Conservation (phyloP, 163 green algal species). For the Volvox carteri region DNA sequence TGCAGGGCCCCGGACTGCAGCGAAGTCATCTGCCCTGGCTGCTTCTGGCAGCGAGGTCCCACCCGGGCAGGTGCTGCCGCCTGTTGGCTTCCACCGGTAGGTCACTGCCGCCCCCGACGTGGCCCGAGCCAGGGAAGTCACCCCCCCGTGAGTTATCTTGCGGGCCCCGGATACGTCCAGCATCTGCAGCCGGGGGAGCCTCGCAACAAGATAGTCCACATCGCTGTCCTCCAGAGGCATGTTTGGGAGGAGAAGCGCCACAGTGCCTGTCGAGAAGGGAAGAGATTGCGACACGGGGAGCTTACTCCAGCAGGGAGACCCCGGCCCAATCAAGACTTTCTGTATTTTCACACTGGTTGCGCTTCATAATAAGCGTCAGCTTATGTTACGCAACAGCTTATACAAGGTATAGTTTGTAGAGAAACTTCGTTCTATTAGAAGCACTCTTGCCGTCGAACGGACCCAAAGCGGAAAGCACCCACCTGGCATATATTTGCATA, state of each 20-base stretch:
- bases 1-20: too few species aligned
- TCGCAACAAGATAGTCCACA: background rate
- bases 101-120: background rate
- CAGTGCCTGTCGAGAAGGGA: background rate
- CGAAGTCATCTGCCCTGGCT: too few species aligned
- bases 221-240: conserved; percentile 60
- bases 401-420: too few species aligned
- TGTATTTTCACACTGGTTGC: too few species aligned
- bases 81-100: background rate
- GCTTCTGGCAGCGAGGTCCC: too few species aligned
- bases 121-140: background rate
- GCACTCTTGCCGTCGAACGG: background rate
- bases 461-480: background rate
- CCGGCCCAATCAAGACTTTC: too few species aligned
- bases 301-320: too few species aligned
- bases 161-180: conserved; percentile 57
- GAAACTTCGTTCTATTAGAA: too few species aligned
- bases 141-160: conserved; percentile 50
- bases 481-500: conserved; percentile 67
- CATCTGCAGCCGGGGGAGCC: conserved; percentile 44
- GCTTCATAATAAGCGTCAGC: too few species aligned
- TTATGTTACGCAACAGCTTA: too few species aligned
- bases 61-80: too few species aligned
- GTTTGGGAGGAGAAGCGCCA: conserved; percentile 27
- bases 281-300: too few species aligned